Percentiles rank a stretch among this genome's conserved stretches.
These are phyloP conservation scores for Gnomoniopsis smithogilvyi DNA, from an alignment of 2,329 filamentous ascomycete species.

Conservation along the genomic window DNA sequence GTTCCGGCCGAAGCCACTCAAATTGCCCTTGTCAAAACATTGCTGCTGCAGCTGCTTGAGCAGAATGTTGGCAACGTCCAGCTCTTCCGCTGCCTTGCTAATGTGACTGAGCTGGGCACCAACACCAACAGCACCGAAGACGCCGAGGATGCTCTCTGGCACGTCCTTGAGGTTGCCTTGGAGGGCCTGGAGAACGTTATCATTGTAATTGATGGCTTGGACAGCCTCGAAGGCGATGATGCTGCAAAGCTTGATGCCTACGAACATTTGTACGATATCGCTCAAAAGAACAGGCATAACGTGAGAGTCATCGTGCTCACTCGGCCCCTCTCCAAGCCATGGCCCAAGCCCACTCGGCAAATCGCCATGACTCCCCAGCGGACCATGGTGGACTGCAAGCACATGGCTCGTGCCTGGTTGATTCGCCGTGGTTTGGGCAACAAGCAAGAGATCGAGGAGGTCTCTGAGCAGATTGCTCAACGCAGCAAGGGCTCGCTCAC, in stretches of 20 bases:
- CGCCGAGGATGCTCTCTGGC: conserved; percentile 24
- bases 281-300: conserved; percentile 19
- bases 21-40: conserved; percentile 17
- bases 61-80: conserved; percentile 18
- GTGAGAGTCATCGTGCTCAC: conserved; percentile 18
- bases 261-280: conserved; percentile 18
- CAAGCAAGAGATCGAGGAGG: conserved; percentile 18
- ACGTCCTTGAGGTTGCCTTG: conserved; percentile 17
- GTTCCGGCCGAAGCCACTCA: conserved; percentile 17
- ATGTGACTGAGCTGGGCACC: conserved; percentile 19
- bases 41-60: conserved; percentile 18
- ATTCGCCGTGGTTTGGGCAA: conserved; percentile 12
- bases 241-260: conserved; percentile 16
- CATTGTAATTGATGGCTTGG: conserved; percentile 17
- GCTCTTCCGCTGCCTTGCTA: conserved; percentile 18
- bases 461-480: conserved; percentile 16
- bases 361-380: conserved; percentile 16
- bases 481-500: conserved; percentile 20
- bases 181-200: conserved; percentile 19
- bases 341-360: conserved; percentile 18
- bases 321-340: conserved; percentile 17
- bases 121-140: conserved; percentile 25
- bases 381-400: conserved; percentile 13
- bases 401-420: conserved; percentile 18
- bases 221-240: conserved; percentile 18